Evolutionary conservation across 1,139 yeast genomes (phyloP), one percentile per base, ranked within the genome.

Genomic region (Debaryomyces sp.): DNA sequence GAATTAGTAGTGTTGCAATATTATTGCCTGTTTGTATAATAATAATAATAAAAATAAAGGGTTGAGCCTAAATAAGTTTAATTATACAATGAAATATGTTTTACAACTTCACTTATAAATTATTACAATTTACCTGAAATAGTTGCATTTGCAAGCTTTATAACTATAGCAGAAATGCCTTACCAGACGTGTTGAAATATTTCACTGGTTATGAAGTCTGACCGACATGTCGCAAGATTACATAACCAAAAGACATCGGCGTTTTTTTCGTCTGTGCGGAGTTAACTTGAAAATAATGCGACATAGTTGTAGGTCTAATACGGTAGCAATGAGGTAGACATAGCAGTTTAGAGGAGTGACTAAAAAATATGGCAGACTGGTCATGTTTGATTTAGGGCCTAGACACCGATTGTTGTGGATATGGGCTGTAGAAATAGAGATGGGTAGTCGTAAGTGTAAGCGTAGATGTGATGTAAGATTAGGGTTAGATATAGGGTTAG

Each of bases 41-140:
- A 30, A 21, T n/a, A n/a, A n/a, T 22, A 30, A 35, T 41, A 22
- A 30, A 21, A 21, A 17, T 32, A 22, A 27, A 41, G 43, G 43
- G 43, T 41, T 41, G 43, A 41, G 43, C 43, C 43, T 41, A 41
- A 29, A 21, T 21, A 21, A n/a, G 18, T 13, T 29, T 41, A 22
- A 29, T 21, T 15, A 41, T 30, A 41, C 36, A 41, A 41, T 12
- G 15, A 30, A 30, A 41, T 29, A 1, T 41, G 21, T 22, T 41
- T 12, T 9, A 17, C 18, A 21, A 24, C 21, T 13, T 9, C n/a
- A n/a, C n/a, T 41, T 32, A 24, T 26, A 26, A 24, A 15, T 39
- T 15, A 18, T 27, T 26, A 27, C 23, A 24, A 13, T 18, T 24
- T 10, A 5, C 15, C 15, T 33, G 34, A 39, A 39, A 39, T 27